Evolutionary conservation across 2,329 filamentous ascomycete species (phyloP), one percentile per base, ranked within the genome.

Genomic region (Trichocomaceae sp.): DNA sequence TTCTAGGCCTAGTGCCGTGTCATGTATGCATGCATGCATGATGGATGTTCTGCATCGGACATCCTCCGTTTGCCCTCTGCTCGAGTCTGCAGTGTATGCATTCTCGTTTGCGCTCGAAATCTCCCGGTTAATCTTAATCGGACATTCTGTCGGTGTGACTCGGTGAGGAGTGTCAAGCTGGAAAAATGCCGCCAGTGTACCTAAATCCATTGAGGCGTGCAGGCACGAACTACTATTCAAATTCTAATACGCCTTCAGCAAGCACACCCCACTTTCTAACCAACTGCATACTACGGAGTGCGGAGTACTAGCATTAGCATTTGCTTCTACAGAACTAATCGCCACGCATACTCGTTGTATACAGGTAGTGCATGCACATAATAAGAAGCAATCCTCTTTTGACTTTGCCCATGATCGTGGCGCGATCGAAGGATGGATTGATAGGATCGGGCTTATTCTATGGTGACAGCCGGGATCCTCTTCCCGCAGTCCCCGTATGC

Each of bases 401-500:
- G 31, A 45, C 44, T 45, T n/a, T 46, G 26, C 41, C 17, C 15
- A 44, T 45, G 31, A 39, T 52, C 15, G 50, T 46, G 29, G 50
- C 50, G 50, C 31, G 50, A 52, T 52, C 41, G 23, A 46, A 26
- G 41, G 44, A 46, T 44, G 19, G 13, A 42, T 42, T 42, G 50
- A 52, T 46, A 52, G 50, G 41, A 37, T 19, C 50, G 41, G 50
- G 22, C 13, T 45, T 31, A 37, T 52, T 46, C 29, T 45, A 13
- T 23, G 37, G n/a, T 44, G 41, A 51, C 49, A 45, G 49, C 31
- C 50, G 50, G n/a, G 50, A 52, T 52, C 7, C 50, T 15, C 31
- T 20, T 52, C 50, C 39, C 50, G 50, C 44, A 26, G 17, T 26
- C 41, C 50, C 50, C 50, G 50, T 17, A 33, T 46, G 50, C 31